Evolutionary conservation across 768 basidiomycete species (phyloP).

Genomic region (Auriscalpium microsporum): DNA sequence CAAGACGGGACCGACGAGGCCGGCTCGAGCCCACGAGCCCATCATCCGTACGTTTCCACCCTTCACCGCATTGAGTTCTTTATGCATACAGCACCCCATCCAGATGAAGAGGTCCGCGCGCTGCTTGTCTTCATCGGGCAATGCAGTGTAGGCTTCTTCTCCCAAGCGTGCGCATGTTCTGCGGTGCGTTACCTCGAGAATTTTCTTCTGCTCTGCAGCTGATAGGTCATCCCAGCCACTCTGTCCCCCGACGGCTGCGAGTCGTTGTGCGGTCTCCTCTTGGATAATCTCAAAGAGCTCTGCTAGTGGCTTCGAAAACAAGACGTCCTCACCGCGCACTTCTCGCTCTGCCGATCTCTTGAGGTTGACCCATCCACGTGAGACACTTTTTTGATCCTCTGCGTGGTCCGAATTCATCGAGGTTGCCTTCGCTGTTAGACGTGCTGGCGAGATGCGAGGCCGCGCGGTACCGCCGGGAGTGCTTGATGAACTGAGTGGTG

Average conservation of each 20-base stretch:
- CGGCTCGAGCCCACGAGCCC: background rate
- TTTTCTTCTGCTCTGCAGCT: background rate
- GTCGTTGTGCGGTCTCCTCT: no score
- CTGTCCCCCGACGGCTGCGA: background rate
- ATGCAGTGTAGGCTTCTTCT: background rate
- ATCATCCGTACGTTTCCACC: conserved; percentile 4
- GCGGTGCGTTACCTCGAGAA: background rate
- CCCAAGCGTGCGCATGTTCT: background rate
- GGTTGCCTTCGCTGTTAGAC: background rate
- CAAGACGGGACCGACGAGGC: background rate
- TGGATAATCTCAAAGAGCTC: background rate
- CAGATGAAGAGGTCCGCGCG: conserved; percentile 2
- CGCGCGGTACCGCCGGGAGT: background rate
- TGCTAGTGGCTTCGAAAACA: background rate
- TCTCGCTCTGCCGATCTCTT: background rate
- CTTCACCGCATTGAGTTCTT: conserved; percentile 13
- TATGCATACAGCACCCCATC: conserved; percentile 10
- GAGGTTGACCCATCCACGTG: no score
- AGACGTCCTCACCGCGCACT: background rate
- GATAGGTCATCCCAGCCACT: background rate
- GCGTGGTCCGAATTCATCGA: conserved; percentile 7
- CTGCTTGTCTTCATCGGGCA: background rate
- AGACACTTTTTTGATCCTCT: conserved; percentile 5
- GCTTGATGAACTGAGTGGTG: no score
- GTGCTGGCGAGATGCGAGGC: background rate